Evolutionary conservation across 2,329 filamentous ascomycete species (phyloP).

Genomic region (Sarocladium strictum): DNA sequence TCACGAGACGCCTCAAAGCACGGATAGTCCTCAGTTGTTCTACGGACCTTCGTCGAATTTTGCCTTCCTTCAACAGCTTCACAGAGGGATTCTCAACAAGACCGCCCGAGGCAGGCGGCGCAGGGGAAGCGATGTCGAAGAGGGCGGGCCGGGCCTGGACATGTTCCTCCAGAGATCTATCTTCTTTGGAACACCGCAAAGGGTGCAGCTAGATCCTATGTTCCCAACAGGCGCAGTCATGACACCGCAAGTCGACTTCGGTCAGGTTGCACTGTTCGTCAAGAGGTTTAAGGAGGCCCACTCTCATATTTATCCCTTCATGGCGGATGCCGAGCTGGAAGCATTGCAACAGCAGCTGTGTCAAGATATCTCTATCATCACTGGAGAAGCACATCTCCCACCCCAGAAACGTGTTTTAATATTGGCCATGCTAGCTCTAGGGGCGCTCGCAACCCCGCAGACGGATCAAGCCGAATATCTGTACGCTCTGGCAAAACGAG

Average conservation of each 20-base stretch:
- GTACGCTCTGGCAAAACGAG: background rate
- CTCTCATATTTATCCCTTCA: background rate
- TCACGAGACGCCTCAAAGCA: slow-evolving; percentile 8
- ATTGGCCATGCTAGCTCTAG: background rate
- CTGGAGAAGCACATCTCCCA: background rate
- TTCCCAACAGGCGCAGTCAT: background rate
- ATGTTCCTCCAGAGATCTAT: slow-evolving; percentile 22
- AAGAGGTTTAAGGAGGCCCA: background rate
- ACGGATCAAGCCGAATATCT: slow-evolving; percentile 2
- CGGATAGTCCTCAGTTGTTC: slow-evolving; percentile 32
- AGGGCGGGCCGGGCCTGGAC: slow-evolving; percentile 24
- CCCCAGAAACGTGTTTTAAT: background rate
- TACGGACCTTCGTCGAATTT: slow-evolving; percentile 42
- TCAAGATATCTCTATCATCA: background rate
- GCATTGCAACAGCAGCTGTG: background rate
- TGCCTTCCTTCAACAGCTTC: slow-evolving; percentile 29
- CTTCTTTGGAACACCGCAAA: slow-evolving; percentile 20
- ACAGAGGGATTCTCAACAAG: background rate
- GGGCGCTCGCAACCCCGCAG: background rate
- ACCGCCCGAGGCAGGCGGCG: background rate
- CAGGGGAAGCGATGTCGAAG: slow-evolving; percentile 19
- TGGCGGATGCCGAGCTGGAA: background rate
- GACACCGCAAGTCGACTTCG: background rate
- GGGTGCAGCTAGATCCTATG: slow-evolving; percentile 31
- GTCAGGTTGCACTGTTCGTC: background rate